Conservation (phyloP, 441 rosid genomes). For the Brassica hybrid region DNA sequence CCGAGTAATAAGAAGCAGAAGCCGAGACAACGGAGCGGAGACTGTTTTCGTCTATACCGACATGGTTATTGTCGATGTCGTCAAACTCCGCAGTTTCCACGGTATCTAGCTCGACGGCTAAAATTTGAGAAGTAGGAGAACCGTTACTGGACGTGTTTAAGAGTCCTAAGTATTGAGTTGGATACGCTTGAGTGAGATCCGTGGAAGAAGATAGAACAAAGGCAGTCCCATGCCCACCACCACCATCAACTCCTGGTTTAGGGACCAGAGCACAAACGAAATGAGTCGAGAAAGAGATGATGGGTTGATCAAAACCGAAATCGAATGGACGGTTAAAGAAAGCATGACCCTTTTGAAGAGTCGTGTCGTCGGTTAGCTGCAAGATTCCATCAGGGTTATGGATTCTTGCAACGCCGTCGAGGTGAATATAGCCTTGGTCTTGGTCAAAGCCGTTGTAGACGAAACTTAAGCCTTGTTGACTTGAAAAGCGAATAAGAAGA, state of each 20-base stretch:
- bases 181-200: constrained; percentile 44
- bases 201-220: constrained; percentile 53
- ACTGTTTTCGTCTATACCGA: constrained; percentile 44
- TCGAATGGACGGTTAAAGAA: constrained; percentile 47
- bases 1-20: constrained; percentile 46
- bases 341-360: constrained; percentile 48
- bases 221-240: constrained; percentile 57
- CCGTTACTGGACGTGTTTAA: background rate
- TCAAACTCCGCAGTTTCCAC: background rate
- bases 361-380: constrained; percentile 25
- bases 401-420: constrained; percentile 28
- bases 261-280: constrained; percentile 58
- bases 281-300: constrained; percentile 53
- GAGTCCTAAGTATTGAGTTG: constrained; percentile 1
- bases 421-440: constrained; percentile 3
- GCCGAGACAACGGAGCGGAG: constrained; percentile 42
- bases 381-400: constrained; percentile 6
- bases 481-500: constrained; percentile 3
- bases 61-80: background rate
- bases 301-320: constrained; percentile 30
- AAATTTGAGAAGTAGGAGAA: background rate
- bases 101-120: background rate
- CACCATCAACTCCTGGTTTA: background rate
- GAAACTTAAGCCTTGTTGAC: constrained; percentile 22
- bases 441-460: constrained; percentile 25